Base-by-base conservation (phyloP, 2,329 filamentous ascomycete genomes). In the Cladosporium cucumerinum region DNA sequence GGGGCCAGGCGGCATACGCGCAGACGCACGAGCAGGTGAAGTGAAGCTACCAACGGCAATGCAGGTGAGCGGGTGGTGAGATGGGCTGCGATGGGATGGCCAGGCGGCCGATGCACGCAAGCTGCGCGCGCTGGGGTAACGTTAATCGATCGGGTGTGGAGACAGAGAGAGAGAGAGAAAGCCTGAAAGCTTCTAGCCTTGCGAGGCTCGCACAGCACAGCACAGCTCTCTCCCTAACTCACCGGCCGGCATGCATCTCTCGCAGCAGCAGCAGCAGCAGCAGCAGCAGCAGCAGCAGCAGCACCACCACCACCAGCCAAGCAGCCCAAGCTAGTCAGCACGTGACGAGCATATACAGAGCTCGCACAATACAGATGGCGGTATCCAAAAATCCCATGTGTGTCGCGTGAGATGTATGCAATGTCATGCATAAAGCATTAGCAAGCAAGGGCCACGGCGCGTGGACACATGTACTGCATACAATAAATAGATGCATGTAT, bases 1-100 rank as follows among this genome's bases (percentile, higher is more conserved):
- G 39, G 25, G 26, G 54, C 32, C 11, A 5, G 54, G 36, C 55
- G 58, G 30, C 58, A 51, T 61, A 30, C 46, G 58, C 58, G 28
- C 58, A 46, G 58, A 28, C 58, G 58, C 58, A 61, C 58, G 58
- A 21, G 58, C 58, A 46, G 55, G 11, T 28, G 55, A 46, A 58
- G 55, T 58, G 55, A 58, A 58, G 32, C 51, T n/a, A 34, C 16
- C 54, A 57, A 39, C 32, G 54, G n/a, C 54, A 32, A 23, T 57
- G 54, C 51, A 30, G 51, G 51, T 25, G 54, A 28, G 52, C 28
- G 28, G 54, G 30, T 25, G 34, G 25, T 46, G 54, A 26, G n/a
- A 21, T n/a, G 32, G 32, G 32, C 32, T 30, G 23, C 46, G 32
- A 36, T 23, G 25, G 39, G 55, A 55, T 30, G 51, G 51, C 10